phyloP scores from a whole-genome alignment of 139 green algal species.

The Ostreobium quekettii region DNA sequence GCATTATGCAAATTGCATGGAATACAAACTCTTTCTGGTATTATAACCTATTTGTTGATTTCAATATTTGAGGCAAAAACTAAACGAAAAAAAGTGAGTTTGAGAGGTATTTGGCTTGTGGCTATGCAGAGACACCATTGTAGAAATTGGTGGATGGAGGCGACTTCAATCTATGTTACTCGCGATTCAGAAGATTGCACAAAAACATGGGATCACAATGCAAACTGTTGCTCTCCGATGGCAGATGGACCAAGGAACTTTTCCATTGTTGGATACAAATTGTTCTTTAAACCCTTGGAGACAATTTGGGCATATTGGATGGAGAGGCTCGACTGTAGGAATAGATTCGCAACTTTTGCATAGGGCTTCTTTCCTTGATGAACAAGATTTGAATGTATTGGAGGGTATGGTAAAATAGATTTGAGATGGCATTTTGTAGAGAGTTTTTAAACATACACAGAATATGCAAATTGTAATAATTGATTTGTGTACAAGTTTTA shows the following conservation, averaged over 20 bases:
- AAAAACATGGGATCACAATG: neutral
- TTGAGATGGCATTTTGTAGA: too few relatives aligned
- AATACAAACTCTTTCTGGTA: too few relatives aligned
- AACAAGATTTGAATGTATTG: neutral
- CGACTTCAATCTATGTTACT: neutral
- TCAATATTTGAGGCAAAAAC: too few relatives aligned
- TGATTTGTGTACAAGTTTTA: too few relatives aligned
- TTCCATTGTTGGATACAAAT: neutral
- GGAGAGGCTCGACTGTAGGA: neutral
- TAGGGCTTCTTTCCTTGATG: neutral
- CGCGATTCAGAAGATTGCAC: neutral
- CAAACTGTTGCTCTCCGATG: neutral
- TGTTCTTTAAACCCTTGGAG: neutral
- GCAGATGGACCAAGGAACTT: constrained; percentile 2
- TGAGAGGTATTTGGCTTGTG: too few relatives aligned
- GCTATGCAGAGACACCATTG: neutral
- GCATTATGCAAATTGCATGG: too few relatives aligned
- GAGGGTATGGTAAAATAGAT: neutral
- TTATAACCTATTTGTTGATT: too few relatives aligned
- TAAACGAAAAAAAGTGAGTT: too few relatives aligned
- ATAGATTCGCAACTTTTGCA: neutral
- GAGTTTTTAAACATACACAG: too few relatives aligned
- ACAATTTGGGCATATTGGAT: neutral
- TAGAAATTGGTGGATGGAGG: neutral
- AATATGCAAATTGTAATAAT: too few relatives aligned